These are phyloP conservation scores for Neotropicomus parvogracilis DNA, from an alignment of 1,284 basidiomycete species.

Conservation along the genomic window DNA sequence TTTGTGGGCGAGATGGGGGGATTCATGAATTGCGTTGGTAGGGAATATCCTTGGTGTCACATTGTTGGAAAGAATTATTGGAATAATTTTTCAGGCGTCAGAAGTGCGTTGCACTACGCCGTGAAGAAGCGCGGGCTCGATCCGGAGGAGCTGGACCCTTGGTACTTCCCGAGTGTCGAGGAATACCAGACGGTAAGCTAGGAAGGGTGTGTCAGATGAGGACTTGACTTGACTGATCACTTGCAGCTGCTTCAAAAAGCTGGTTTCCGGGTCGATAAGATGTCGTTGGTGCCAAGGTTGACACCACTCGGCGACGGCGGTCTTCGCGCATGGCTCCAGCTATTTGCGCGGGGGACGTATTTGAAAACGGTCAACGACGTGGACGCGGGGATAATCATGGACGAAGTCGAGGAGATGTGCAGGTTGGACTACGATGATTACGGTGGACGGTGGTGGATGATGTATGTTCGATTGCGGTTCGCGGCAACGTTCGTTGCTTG, in stretches of 20 bases:
- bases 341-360: conserved; percentile 61
- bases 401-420: conserved; percentile 61
- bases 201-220: background rate
- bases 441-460: conserved; percentile 61
- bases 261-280: conserved; percentile 52
- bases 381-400: conserved; percentile 58
- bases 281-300: conserved; percentile 63
- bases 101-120: conserved; percentile 56
- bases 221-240: background rate
- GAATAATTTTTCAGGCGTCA: conserved; percentile 45
- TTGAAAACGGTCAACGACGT: conserved; percentile 48
- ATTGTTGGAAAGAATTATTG: background rate
- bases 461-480: conserved; percentile 72
- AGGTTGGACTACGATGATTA: conserved; percentile 57
- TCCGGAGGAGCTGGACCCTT: conserved; percentile 64
- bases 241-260: conserved; percentile 53
- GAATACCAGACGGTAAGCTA: conserved; percentile 57
- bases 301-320: conserved; percentile 59
- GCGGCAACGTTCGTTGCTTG: conserved; percentile 29
- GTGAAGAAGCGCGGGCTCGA: conserved; percentile 55
- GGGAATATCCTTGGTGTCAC: conserved; percentile 9
- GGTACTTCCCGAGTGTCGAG: conserved; percentile 75
- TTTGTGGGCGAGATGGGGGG: conserved; percentile 80
- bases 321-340: conserved; percentile 65
- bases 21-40: conserved; percentile 65